phyloP scores from a whole-genome alignment of 768 basidiomycete genomes.

The Suillus subaureus region DNA sequence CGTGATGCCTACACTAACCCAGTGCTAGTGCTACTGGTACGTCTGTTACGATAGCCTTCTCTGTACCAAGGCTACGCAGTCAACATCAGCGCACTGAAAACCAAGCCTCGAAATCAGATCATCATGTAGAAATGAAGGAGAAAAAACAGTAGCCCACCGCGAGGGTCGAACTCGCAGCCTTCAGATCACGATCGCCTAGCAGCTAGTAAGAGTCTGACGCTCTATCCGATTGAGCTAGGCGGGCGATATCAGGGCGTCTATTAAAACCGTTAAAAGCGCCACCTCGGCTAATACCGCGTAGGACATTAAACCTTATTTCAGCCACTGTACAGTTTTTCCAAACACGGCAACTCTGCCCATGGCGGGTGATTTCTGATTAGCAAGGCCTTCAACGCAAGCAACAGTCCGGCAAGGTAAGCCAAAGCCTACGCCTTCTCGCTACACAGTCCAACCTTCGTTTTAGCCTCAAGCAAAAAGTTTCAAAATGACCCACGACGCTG shows the following conservation, averaged over 20 bases:
- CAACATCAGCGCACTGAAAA: too few relatives aligned
- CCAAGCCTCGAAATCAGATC: background rate
- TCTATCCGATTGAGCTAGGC: slow-evolving; percentile 58
- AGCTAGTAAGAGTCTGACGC: slow-evolving; percentile 50
- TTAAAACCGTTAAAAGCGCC: background rate
- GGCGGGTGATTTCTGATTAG: background rate
- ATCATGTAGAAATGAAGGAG: background rate
- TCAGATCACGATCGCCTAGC: slow-evolving; percentile 51
- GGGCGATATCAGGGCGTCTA: slow-evolving; percentile 26
- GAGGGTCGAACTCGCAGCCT: slow-evolving; percentile 87
- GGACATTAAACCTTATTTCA: slow-evolving; percentile 12
- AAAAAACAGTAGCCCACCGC: slow-evolving; percentile 66
- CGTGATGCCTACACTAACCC: background rate
- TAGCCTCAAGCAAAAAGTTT: slow-evolving; percentile 13
- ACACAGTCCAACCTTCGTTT: background rate
- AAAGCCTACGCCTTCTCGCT: background rate
- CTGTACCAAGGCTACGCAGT: background rate
- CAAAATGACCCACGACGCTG: slow-evolving; percentile 96
- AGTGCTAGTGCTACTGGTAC: background rate
- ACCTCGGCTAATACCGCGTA: background rate
- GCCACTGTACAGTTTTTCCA: slow-evolving; percentile 18
- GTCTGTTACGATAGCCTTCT: background rate
- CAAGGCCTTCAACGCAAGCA: slow-evolving; percentile 13
- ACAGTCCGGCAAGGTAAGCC: slow-evolving; percentile 27
- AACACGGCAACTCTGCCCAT: slow-evolving; percentile 10